Evolutionary conservation across 1,139 yeast genomes (phyloP), one percentile per base, ranked within the genome.

Genomic region (Saccharomycopsis hybrid): DNA sequence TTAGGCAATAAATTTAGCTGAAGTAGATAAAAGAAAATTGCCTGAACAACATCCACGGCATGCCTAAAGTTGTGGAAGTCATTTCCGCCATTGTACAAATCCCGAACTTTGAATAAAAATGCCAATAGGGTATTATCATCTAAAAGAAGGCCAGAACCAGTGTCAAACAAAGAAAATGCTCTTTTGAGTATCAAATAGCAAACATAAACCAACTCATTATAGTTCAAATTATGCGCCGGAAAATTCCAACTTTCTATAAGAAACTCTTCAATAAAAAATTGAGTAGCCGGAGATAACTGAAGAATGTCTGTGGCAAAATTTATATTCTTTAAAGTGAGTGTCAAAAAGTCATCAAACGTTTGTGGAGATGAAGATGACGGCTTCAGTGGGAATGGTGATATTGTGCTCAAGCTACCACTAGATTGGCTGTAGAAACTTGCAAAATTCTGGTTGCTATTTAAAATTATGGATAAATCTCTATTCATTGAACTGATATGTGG

Each of bases 61-160:
- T 92, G 98, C 58, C 96, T 78, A 63, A 89, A 92, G 67, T 90
- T 90, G 68, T 92, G 98, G 70, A 90, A 92, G 5, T 92, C 88
- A 62, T 90, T 89, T 2, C 88, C 88, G 58, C 79, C 78, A 61
- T 85, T 82, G 64, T 92, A 92, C 43, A 86, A 77, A 59, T 85
- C 85, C 56, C 95, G 76, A 4, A 83, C 75, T 61, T 78, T 74
- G 57, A 79, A 77, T 31, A 85, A 68, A 56, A 86, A 73, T n/a
- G 75, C 75, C 46, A 80, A 64, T 29, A 85, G 66, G 53, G 72
- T 73, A 58, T 75, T 74, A 35, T 71, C 68, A 13, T 69, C 50
- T 4, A 73, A 65, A 2, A 62, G 56, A 52, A 61, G 61, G 8
- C 59, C 60, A 7, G 57, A 56, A n/a, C 56, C 48, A 4, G 57